Conservation (phyloP, 371 early-diverging fungal genomes). For the Rhizopus arrhizus region DNA sequence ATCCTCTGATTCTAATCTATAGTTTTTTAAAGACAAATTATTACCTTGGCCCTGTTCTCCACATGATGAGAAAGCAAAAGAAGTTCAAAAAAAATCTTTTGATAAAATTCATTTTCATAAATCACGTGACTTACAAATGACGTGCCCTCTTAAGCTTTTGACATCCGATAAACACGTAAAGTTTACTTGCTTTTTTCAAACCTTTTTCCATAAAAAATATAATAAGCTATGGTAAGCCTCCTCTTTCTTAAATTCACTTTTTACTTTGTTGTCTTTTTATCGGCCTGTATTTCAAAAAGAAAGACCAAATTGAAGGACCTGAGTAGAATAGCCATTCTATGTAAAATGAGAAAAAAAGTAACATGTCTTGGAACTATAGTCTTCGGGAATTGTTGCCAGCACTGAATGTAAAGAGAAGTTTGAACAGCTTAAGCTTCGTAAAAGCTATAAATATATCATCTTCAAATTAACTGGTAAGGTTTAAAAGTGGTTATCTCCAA, state of each 20-base stretch:
- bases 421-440: constrained; percentile 74
- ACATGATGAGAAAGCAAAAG: constrained; percentile 25
- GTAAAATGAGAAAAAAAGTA: neutral
- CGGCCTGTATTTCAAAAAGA: neutral
- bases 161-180: neutral
- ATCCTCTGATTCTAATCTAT: neutral
- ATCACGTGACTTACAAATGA: constrained; percentile 10
- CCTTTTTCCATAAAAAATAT: neutral
- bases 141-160: neutral
- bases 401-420: constrained; percentile 64
- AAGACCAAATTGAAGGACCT: neutral
- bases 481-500: neutral
- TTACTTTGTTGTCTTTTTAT: neutral
- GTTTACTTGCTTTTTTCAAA: neutral
- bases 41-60: constrained; percentile 43
- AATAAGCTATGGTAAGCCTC: too few relatives aligned
- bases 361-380: constrained; percentile 25
- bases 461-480: constrained; percentile 71
- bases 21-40: neutral
- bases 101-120: neutral
- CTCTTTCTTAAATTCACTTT: neutral
- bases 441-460: constrained; percentile 75
- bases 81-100: constrained; percentile 7
- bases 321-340: neutral
- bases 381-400: constrained; percentile 74